Evolutionary conservation across 208 protist genomes (phyloP).

Genomic region (Leishmania guyanensis): DNA sequence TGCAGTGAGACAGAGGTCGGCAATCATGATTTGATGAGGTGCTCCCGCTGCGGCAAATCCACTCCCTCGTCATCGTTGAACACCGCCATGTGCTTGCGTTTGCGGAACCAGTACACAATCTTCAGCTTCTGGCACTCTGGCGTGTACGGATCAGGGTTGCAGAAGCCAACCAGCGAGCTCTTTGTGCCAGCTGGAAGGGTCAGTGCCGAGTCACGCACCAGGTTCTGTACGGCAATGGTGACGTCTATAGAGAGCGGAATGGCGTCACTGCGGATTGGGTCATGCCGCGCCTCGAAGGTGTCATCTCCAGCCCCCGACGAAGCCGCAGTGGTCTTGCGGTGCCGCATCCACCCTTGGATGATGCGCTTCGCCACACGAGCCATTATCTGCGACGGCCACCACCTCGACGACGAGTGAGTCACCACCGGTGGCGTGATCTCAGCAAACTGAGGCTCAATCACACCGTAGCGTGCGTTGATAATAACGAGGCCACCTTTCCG

Average conservation of each 20-base stretch:
- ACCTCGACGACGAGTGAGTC: constrained; percentile 6
- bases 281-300: constrained; percentile 19
- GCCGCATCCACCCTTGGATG: constrained; percentile 15
- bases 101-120: constrained; percentile 86
- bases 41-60: constrained; percentile 72
- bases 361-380: constrained; percentile 22
- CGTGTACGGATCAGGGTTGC: constrained; percentile 86
- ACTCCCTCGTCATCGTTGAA: constrained; percentile 76
- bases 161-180: constrained; percentile 80
- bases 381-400: constrained; percentile 31
- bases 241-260: constrained; percentile 81
- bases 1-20: neutral
- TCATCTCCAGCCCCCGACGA: neutral
- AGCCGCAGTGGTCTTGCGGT: neutral
- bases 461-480: constrained; percentile 86
- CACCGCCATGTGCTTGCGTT: constrained; percentile 68
- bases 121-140: constrained; percentile 82
- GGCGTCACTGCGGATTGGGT: constrained; percentile 30
- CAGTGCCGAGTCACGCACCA: constrained; percentile 81
- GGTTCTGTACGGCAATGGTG: constrained; percentile 83
- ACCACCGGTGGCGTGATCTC: constrained; percentile 30
- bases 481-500: constrained; percentile 80
- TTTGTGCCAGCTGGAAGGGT: constrained; percentile 72
- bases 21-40: constrained; percentile 33
- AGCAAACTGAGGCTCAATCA: constrained; percentile 64